Conservation (phyloP, 129 eudicot species). For the Gnaphalium uliginosum region DNA sequence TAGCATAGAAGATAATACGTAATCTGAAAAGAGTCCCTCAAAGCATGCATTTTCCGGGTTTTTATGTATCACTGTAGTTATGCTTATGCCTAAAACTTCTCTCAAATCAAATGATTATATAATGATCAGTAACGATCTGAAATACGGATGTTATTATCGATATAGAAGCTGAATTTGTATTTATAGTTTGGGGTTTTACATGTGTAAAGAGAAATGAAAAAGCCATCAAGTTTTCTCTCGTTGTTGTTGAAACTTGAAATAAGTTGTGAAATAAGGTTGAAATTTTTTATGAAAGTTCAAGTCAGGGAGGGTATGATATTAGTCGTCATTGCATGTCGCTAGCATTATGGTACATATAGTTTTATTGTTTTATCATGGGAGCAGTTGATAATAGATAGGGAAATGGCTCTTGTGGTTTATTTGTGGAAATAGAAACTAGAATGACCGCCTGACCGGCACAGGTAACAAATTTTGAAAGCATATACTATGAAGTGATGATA, state of each 20-base stretch:
- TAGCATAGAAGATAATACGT: neutral
- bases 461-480: too few relatives aligned
- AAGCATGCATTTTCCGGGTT: neutral
- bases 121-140: neutral
- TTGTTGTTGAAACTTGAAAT: neutral
- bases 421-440: too few relatives aligned
- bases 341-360: too few relatives aligned
- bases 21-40: neutral
- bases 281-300: too few relatives aligned
- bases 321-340: too few relatives aligned
- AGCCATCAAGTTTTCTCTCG: neutral
- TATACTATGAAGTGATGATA: too few relatives aligned
- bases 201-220: neutral
- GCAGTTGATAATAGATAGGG: too few relatives aligned
- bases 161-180: neutral
- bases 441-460: too few relatives aligned
- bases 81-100: neutral
- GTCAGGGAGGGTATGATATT: too few relatives aligned
- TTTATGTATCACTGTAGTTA: neutral
- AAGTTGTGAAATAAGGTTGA: neutral
- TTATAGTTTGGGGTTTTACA: neutral
- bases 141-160: neutral
- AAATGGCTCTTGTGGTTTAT: too few relatives aligned
- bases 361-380: too few relatives aligned
- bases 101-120: neutral